Evolutionary conservation across 2,329 filamentous ascomycete genomes (phyloP).

Genomic region (Colletotrichum sp.): DNA sequence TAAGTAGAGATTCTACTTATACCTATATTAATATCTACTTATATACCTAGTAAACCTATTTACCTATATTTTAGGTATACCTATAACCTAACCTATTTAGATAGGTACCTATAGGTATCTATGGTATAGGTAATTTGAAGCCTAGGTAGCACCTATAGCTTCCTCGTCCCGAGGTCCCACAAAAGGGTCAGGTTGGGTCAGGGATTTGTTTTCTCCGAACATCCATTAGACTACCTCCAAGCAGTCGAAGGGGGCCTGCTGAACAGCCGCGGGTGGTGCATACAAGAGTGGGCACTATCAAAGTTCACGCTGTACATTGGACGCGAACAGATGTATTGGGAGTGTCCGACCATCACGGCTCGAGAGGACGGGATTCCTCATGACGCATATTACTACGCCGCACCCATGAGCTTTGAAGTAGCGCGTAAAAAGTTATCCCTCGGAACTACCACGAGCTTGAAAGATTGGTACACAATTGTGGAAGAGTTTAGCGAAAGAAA

Average conservation of each 20-base stretch:
- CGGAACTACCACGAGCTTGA: neutral
- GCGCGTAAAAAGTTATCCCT: neutral
- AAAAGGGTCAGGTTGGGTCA: fast-evolving
- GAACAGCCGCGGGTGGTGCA: neutral
- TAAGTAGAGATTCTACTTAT: no score
- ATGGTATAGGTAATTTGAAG: no score
- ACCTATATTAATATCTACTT: no score
- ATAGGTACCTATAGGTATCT: no score
- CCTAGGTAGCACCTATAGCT: no score
- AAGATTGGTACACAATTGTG: neutral
- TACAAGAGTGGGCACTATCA: constrained; percentile 2
- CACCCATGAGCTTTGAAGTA: neutral
- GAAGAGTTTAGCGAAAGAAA: neutral
- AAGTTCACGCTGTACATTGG: neutral
- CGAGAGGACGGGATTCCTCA: neutral
- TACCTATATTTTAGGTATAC: no score
- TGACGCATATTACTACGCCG: fast-evolving
- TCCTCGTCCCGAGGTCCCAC: neutral
- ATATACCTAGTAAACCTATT: no score
- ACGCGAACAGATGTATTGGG: constrained; percentile 20
- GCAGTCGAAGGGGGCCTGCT: neutral
- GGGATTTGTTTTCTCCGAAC: neutral
- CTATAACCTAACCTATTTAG: no score
- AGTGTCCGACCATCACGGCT: neutral
- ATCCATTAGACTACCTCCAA: neutral